A percentile compares a stretch with the other conserved stretches of the same genome.
These are phyloP conservation scores for Panus rudis DNA, from an alignment of 768 basidiomycete genomes.

Conservation along the genomic window DNA sequence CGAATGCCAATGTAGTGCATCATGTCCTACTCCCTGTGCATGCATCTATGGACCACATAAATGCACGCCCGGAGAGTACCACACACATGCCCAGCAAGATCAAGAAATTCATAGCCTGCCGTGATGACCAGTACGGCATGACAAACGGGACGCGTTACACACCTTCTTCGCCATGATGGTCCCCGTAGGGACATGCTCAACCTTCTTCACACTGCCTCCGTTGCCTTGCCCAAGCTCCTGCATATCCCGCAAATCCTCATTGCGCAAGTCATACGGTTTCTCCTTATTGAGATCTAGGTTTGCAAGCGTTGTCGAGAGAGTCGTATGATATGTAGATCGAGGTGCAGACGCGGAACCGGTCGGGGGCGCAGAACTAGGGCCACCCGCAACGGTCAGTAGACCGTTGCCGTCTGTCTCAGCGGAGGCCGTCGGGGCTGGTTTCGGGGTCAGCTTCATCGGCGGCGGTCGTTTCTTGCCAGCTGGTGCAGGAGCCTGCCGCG, in stretches of 20 bases:
- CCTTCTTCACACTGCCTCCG: constrained; percentile 95
- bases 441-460: constrained; percentile 76
- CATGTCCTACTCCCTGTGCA: too few species aligned
- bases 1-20: too few species aligned
- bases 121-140: neutral
- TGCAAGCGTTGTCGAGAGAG: constrained; percentile 78
- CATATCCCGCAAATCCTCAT: constrained; percentile 87
- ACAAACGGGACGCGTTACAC: constrained; percentile 18
- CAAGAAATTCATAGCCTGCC: too few species aligned
- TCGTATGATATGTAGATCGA: constrained; percentile 71
- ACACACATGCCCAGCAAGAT: too few species aligned
- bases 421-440: constrained; percentile 32
- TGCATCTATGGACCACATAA: too few species aligned
- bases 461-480: constrained; percentile 66
- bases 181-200: constrained; percentile 85
- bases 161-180: constrained; percentile 99
- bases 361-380: constrained; percentile 45
- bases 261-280: constrained; percentile 75
- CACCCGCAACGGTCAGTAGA: constrained; percentile 38
- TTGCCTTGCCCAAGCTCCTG: constrained; percentile 93
- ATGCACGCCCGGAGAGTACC: too few species aligned
- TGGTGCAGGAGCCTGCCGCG: constrained; percentile 25
- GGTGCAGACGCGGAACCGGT: constrained; percentile 41
- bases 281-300: constrained; percentile 82
- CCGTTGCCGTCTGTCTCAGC: constrained; percentile 33